phyloP scores from a whole-genome alignment of 1,284 basidiomycete species.

The Omphalotus olearius region DNA sequence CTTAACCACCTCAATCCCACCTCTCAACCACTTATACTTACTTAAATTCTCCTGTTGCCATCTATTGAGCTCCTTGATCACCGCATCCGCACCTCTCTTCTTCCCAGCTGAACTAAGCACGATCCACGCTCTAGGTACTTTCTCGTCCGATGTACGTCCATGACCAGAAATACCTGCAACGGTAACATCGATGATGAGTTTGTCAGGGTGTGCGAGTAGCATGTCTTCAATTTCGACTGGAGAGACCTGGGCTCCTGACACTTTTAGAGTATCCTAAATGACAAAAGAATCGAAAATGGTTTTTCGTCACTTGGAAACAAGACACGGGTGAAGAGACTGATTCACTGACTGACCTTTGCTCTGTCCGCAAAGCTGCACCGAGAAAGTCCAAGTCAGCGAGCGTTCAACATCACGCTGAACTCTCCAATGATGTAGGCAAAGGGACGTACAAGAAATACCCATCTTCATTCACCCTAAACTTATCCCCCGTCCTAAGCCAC shows the following conservation, averaged over 20 bases:
- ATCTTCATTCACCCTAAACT: constrained; percentile 53
- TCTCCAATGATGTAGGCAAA: background rate
- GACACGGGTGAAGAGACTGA: background rate
- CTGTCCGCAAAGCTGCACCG: constrained; percentile 52
- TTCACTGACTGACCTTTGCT: constrained; percentile 45
- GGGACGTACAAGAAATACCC: constrained; percentile 63
- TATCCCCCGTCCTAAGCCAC: constrained; percentile 73
- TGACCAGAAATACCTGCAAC: constrained; percentile 66
- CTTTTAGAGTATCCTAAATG: constrained; percentile 62
- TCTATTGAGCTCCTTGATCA: constrained; percentile 42
- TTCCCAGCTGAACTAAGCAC: constrained; percentile 54
- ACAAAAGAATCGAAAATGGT: background rate
- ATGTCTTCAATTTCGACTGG: constrained; percentile 69
- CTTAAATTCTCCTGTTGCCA: constrained; percentile 62
- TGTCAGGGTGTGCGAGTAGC: constrained; percentile 52
- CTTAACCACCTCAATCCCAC: constrained; percentile 61
- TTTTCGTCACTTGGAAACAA: background rate
- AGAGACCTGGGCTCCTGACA: constrained; percentile 72
- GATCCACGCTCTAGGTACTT: constrained; percentile 70
- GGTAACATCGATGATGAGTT: constrained; percentile 53
- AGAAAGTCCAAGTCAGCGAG: background rate
- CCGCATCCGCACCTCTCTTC: constrained; percentile 38
- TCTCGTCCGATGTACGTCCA: constrained; percentile 62
- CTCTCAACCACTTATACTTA: constrained; percentile 68
- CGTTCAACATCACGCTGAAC: background rate